phyloP scores from a whole-genome alignment of 345 rosid species.

The Corymbia maculata region DNA sequence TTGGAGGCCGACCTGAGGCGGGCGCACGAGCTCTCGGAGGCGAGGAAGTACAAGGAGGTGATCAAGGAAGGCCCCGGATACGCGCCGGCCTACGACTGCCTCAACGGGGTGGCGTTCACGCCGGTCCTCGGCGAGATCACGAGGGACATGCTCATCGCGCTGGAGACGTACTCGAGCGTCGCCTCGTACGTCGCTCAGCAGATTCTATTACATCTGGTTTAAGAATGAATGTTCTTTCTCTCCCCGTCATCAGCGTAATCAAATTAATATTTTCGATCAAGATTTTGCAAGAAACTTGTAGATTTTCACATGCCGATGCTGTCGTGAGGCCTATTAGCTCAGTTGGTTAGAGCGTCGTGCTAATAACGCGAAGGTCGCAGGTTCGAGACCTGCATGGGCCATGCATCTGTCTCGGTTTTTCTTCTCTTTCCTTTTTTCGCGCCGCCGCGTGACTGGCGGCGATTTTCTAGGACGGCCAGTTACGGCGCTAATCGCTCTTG shows the following conservation, averaged over 20 bases:
- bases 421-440: not conserved
- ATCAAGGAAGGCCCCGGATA: not conserved
- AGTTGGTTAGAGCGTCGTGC: conserved; percentile 94
- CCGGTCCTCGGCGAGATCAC: conserved; percentile 1
- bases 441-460: not conserved
- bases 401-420: accelerated
- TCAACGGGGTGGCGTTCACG: conserved; percentile 9
- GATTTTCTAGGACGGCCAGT: not conserved
- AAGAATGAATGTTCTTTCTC: not conserved
- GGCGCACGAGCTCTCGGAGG: not conserved
- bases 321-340: conserved; percentile 11
- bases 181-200: conserved; percentile 2
- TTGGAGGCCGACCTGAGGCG: not conserved
- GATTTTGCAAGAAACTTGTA: not conserved
- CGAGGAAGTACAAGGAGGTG: conserved; percentile 3
- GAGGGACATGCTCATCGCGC: conserved; percentile 15
- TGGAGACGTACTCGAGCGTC: conserved; percentile 2
- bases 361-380: conserved; percentile 90
- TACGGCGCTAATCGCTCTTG: not conserved
- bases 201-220: not conserved
- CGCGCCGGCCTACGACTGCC: conserved; percentile 3
- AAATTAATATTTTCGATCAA: not conserved
- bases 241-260: not conserved
- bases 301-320: accelerated
- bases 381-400: conserved; percentile 52